Conservation (phyloP, 768 basidiomycete species). For the Boletus insuetus region DNA sequence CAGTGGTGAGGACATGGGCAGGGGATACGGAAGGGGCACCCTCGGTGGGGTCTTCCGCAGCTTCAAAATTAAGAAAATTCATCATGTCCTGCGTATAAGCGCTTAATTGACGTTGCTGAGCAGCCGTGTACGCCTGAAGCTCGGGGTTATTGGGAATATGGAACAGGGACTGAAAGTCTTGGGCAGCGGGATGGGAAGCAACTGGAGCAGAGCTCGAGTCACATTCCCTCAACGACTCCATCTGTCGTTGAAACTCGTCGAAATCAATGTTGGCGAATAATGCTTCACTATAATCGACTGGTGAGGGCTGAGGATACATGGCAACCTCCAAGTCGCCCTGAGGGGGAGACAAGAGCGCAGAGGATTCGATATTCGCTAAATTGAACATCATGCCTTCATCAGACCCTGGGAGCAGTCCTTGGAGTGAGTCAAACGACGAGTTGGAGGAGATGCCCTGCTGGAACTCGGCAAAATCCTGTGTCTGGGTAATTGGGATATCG, state of each 20-base stretch:
- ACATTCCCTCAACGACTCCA: neutral
- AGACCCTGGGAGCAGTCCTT: conserved; percentile 31
- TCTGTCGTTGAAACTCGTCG: conserved; percentile 6
- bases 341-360: conserved; percentile 33
- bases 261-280: conserved; percentile 27
- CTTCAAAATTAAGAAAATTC: conserved; percentile 40
- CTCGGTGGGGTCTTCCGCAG: conserved; percentile 8
- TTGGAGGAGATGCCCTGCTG: neutral
- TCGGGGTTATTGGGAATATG: conserved; percentile 10
- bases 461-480: conserved; percentile 2
- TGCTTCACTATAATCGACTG: conserved; percentile 8
- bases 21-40: neutral
- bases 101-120: conserved; percentile 20
- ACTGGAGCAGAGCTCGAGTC: conserved; percentile 2
- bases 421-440: conserved; percentile 24
- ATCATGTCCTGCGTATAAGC: conserved; percentile 32
- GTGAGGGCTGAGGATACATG: conserved; percentile 12
- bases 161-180: conserved; percentile 23
- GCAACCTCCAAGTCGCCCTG: conserved; percentile 37
- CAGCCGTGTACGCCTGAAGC: conserved; percentile 8
- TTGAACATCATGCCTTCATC: conserved; percentile 37
- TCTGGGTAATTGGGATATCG: conserved; percentile 11
- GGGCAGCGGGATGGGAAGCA: conserved; percentile 1
- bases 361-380: conserved; percentile 32
- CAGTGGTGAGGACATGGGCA: conserved; percentile 1